phyloP scores from a whole-genome alignment of 208 protist genomes.

The Wallacemonas sp. region DNA sequence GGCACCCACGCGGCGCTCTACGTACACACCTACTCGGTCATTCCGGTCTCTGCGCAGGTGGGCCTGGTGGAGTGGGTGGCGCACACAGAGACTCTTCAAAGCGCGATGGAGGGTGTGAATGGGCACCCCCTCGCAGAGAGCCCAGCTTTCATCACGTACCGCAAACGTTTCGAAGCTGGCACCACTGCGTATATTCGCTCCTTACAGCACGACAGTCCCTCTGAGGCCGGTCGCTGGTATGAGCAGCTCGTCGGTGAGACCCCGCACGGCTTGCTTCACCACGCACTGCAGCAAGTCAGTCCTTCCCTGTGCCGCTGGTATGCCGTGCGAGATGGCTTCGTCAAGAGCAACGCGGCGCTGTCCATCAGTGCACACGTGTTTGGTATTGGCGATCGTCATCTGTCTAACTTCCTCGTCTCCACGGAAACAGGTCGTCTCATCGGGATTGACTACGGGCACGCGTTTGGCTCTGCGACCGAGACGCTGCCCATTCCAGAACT shows the following conservation, averaged over 20 bases:
- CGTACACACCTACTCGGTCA: constrained; percentile 79
- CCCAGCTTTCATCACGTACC: background rate
- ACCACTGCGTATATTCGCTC: constrained; percentile 2
- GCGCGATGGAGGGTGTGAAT: constrained; percentile 8
- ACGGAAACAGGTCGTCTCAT: constrained; percentile 66
- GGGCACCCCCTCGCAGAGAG: background rate
- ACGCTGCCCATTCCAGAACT: constrained; percentile 91
- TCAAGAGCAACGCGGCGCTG: constrained; percentile 58
- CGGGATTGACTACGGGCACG: constrained; percentile 95
- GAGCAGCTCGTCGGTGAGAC: constrained; percentile 14
- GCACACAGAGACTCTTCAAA: constrained; percentile 59
- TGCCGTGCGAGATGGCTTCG: constrained; percentile 66
- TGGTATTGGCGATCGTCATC: constrained; percentile 93
- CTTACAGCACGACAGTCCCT: constrained; percentile 3
- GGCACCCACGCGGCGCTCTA: constrained; percentile 23
- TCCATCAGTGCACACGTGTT: constrained; percentile 86
- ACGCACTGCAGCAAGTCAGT: constrained; percentile 32
- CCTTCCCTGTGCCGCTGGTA: constrained; percentile 61
- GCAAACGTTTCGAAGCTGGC: background rate
- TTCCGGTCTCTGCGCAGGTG: constrained; percentile 83
- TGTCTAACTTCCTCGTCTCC: constrained; percentile 92
- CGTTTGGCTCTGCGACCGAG: constrained; percentile 90
- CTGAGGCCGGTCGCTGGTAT: constrained; percentile 15
- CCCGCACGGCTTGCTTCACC: constrained; percentile 13
- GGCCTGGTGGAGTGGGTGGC: constrained; percentile 93